Percentiles rank a stretch among this genome's conserved stretches.
Evolutionary conservation across 1,284 basidiomycete species (phyloP).

Genomic region (Leccinum subrobustum): DNA sequence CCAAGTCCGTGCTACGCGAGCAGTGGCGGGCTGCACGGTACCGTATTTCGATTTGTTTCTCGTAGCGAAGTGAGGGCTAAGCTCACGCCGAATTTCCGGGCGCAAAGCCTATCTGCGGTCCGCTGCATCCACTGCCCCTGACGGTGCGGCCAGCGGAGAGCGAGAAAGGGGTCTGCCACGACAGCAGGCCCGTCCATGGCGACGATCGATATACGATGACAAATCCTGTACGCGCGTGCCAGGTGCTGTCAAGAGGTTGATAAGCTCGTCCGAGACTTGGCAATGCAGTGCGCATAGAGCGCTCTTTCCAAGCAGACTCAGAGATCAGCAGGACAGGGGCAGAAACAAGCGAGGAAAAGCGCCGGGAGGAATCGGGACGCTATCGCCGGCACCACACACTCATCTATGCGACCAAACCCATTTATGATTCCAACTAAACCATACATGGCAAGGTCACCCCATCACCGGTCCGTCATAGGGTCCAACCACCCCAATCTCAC

Average conservation of each 20-base stretch:
- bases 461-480: background rate
- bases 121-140: conserved; percentile 2
- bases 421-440: conserved; percentile 2
- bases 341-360: background rate
- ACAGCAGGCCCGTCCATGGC: background rate
- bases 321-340: conserved; percentile 1
- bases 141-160: background rate
- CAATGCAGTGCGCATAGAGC: background rate
- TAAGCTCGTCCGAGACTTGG: background rate
- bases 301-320: conserved; percentile 2
- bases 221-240: background rate
- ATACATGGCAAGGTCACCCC: background rate
- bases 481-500: background rate
- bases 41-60: background rate
- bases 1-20: background rate
- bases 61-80: conserved; percentile 19
- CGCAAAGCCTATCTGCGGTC: conserved; percentile 2
- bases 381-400: background rate
- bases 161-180: background rate
- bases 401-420: background rate
- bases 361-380: background rate
- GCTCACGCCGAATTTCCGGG: conserved; percentile 15
- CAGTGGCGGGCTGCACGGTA: background rate
- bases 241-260: background rate
- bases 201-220: conserved; percentile 1